These are phyloP conservation scores for Botryosphaeria agaves DNA, from an alignment of 2,329 filamentous ascomycete genomes.

Conservation along the genomic window DNA sequence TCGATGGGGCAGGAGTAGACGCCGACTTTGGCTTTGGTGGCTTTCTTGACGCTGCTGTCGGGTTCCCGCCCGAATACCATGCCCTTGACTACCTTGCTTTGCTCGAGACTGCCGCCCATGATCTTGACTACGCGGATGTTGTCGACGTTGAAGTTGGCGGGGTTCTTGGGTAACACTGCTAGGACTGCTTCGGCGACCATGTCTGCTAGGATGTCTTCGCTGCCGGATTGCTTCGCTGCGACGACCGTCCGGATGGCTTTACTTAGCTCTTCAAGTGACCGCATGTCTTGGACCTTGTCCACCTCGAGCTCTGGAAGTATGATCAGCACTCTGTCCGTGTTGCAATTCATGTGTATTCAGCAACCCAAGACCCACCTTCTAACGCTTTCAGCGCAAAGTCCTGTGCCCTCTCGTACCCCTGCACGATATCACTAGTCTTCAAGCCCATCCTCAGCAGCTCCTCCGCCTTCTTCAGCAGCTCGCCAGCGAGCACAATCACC, in stretches of 20 bases:
- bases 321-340: conserved; percentile 3
- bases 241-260: conserved; percentile 94
- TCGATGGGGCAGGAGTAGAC: conserved; percentile 96
- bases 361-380: conserved; percentile 36
- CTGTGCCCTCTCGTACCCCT: conserved; percentile 90
- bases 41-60: conserved; percentile 81
- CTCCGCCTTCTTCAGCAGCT: conserved; percentile 92
- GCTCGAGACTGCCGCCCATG: conserved; percentile 90
- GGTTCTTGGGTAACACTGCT: conserved; percentile 87
- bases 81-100: conserved; percentile 86
- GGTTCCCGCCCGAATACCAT: conserved; percentile 98
- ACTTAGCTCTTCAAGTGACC: conserved; percentile 65
- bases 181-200: conserved; percentile 75
- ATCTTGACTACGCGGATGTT: conserved; percentile 99
- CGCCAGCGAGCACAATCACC: conserved; percentile 88
- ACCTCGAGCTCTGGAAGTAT: conserved; percentile 52
- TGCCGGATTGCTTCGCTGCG: conserved; percentile 90
- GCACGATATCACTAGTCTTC: conserved; percentile 94
- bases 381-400: conserved; percentile 70
- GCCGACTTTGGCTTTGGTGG: conserved; percentile 80
- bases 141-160: conserved; percentile 93
- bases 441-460: conserved; percentile 91
- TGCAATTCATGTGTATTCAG: background rate
- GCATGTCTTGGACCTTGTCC: conserved; percentile 76
- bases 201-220: conserved; percentile 70